Base-by-base conservation (phyloP, 2,329 filamentous ascomycete genomes). In the Trichoderma sp. region DNA sequence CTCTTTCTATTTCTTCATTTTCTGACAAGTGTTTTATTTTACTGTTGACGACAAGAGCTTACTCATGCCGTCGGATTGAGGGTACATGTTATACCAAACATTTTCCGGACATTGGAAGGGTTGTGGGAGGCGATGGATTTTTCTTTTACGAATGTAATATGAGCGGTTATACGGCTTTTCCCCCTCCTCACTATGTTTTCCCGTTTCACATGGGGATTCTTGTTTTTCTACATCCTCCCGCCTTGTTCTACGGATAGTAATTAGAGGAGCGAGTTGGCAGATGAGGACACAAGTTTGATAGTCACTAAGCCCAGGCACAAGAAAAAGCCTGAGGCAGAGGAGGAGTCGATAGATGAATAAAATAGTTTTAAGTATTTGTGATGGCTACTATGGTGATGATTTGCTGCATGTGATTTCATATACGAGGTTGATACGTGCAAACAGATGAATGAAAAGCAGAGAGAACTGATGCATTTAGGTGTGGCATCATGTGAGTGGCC, bases 81-180 rank as follows among this genome's bases (percentile, higher is more conserved):
- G 41, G 38, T 65, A 63, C 67, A 33, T 65, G 59, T 72, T 72
- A 56, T 72, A 75, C 59, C 35, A 75, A 27, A 65, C 45, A 24
- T 71, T 71, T n/a, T 56, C 5, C 35, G 35, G 59, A 59, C 45
- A 60, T 27, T 31, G 38, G 68, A 60, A n/a, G 45, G 27, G 41
- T 11, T 8, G 29, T 27, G 33, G 59, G 69, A 73, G 60, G 64
- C 21, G 50, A n/a, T 9, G n/a, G 45, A 53, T 53, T 33, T 31
- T 31, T 29, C 45, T 60, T 59, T 65, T 29, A 75, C 29, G 67
- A 75, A 29, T 71, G 66, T 71, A 72, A 64, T 71, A 75, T 75
- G 74, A 75, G 67, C 67, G 74, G 60, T 29, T 65, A 45, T 45
- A 62, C 33, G 45, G 59, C 66, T 71, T 74, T 56, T 62, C 41